Conservation (phyloP, 1,284 basidiomycete species). For the Tylopilus sp. region DNA sequence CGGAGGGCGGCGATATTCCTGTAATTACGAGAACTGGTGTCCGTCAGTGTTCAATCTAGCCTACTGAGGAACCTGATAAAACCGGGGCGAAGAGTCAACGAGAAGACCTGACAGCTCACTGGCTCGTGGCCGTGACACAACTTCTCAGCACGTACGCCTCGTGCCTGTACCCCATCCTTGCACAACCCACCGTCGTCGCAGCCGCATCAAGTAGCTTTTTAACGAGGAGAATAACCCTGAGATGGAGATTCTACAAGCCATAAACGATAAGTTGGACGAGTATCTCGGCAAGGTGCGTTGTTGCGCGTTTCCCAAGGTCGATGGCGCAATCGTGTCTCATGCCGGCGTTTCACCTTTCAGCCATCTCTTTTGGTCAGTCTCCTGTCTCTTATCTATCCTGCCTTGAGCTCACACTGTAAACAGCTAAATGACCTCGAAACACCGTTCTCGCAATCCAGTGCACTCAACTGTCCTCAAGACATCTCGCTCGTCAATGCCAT, state of each 20-base stretch:
- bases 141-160: neutral
- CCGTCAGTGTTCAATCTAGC: slow-evolving; percentile 1
- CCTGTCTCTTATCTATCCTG: neutral
- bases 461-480: slow-evolving; percentile 25
- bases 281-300: slow-evolving; percentile 33
- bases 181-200: slow-evolving; percentile 6
- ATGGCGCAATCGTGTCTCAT: slow-evolving; percentile 50
- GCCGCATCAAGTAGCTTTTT: slow-evolving; percentile 5
- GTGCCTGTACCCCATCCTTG: slow-evolving; percentile 7
- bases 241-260: slow-evolving; percentile 30
- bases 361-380: slow-evolving; percentile 33
- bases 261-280: slow-evolving; percentile 29
- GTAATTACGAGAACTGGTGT: slow-evolving; percentile 1
- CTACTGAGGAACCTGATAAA: neutral
- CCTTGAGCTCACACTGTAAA: neutral
- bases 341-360: slow-evolving; percentile 19
- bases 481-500: slow-evolving; percentile 21
- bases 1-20: neutral
- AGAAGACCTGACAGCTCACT: neutral
- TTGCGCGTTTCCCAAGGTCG: slow-evolving; percentile 18
- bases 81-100: neutral
- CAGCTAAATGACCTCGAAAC: slow-evolving; percentile 31
- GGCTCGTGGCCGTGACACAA: neutral
- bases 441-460: slow-evolving; percentile 19
- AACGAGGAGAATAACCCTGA: neutral